These are phyloP conservation scores for Lepiota subincarnata DNA, from an alignment of 768 basidiomycete species.

Conservation along the genomic window DNA sequence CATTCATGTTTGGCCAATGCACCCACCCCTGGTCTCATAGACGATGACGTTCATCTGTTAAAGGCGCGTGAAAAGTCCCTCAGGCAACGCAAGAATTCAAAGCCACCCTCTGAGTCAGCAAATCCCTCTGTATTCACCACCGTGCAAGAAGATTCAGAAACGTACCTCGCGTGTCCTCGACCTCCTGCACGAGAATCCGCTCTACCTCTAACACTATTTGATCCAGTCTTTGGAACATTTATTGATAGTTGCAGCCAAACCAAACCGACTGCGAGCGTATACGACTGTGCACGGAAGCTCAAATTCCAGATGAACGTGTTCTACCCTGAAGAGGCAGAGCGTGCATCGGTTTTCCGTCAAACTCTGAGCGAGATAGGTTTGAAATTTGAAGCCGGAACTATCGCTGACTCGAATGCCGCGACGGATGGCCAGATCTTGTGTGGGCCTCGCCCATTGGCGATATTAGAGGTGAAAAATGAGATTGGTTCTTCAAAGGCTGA, in stretches of 20 bases:
- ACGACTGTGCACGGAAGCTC: too few relatives aligned
- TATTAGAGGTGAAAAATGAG: conserved; percentile 15
- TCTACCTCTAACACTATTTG: conserved; percentile 17
- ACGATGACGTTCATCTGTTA: too few relatives aligned
- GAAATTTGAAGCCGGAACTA: background rate
- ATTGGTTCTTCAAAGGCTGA: conserved; percentile 2
- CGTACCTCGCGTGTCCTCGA: too few relatives aligned
- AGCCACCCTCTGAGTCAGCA: too few relatives aligned
- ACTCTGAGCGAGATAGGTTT: background rate
- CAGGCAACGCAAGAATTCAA: too few relatives aligned
- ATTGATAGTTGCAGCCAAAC: conserved; percentile 13
- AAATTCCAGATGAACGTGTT: background rate
- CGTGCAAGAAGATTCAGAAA: too few relatives aligned
- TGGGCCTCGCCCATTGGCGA: background rate
- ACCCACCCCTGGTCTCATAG: too few relatives aligned
- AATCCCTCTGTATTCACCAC: too few relatives aligned
- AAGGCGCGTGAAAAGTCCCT: too few relatives aligned
- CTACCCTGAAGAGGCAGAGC: conserved; percentile 11
- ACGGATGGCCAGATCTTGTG: conserved; percentile 7
- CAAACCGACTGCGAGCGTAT: too few relatives aligned
- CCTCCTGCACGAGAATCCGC: conserved; percentile 7
- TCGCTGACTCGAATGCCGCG: background rate
- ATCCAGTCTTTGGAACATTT: conserved; percentile 19
- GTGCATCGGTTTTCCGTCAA: conserved; percentile 9
- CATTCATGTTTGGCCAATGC: too few relatives aligned